Conservation (phyloP, 805 yeast species). For the Wickerhamiella parazyma region DNA sequence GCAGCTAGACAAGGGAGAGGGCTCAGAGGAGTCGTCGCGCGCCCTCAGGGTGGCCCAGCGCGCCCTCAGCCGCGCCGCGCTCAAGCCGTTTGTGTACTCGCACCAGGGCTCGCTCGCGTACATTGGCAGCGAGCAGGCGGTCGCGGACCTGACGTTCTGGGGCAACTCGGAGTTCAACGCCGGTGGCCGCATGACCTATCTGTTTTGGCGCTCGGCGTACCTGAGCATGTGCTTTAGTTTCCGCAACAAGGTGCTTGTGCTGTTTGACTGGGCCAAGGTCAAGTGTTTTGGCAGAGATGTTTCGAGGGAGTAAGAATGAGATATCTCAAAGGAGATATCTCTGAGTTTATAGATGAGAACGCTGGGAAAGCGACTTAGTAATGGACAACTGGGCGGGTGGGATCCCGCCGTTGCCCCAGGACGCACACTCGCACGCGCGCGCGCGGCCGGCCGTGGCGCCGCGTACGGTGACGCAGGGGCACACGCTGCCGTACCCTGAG, state of each 20-base stretch:
- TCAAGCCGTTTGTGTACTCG: constrained; percentile 54
- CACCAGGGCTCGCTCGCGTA: constrained; percentile 92
- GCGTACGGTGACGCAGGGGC: too few relatives aligned
- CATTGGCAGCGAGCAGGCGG: constrained; percentile 82
- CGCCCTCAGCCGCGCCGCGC: constrained; percentile 22
- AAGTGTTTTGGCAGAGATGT: constrained; percentile 86
- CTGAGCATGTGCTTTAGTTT: constrained; percentile 83
- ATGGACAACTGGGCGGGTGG: background rate
- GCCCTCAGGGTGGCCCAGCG: constrained; percentile 24
- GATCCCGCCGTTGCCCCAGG: background rate
- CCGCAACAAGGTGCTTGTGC: constrained; percentile 75
- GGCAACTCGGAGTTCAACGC: constrained; percentile 63
- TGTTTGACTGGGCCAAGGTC: constrained; percentile 81
- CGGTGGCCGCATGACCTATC: constrained; percentile 76
- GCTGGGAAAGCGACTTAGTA: too few relatives aligned
- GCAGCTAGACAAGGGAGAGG: constrained; percentile 11
- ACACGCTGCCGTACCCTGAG: background rate
- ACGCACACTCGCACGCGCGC: background rate
- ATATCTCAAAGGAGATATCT: background rate
- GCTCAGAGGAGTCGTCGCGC: constrained; percentile 13
- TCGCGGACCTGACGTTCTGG: constrained; percentile 64
- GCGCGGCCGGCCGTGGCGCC: too few relatives aligned
- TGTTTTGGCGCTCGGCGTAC: constrained; percentile 92
- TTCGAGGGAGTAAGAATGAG: constrained; percentile 52
- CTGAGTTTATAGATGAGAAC: too few relatives aligned